phyloP scores from a whole-genome alignment of 371 early-diverging fungal species.

The Dinochytrium kinnereticum region DNA sequence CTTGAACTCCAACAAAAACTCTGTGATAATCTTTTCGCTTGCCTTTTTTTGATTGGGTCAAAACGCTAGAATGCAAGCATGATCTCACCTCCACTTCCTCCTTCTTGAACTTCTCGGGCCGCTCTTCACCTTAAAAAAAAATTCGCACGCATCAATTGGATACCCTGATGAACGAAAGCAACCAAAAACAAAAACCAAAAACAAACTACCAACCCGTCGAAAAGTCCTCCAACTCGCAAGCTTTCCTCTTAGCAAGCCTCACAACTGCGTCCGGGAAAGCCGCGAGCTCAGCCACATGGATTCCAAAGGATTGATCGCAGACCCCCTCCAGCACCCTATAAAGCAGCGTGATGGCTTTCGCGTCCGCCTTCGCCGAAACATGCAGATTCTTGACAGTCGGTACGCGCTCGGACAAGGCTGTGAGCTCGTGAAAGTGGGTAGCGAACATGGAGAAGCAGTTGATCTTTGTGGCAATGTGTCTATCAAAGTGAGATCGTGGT shows the following conservation, averaged over 20 bases:
- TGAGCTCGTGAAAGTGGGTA: constrained; percentile 98
- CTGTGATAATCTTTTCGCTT: constrained; percentile 55
- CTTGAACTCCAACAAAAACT: constrained; percentile 58
- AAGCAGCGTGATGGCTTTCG: constrained; percentile 72
- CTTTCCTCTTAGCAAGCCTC: constrained; percentile 84
- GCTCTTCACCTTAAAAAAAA: constrained; percentile 9
- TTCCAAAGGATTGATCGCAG: constrained; percentile 98
- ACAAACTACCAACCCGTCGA: constrained; percentile 18
- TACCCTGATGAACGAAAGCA: too few relatives aligned
- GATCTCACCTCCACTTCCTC: constrained; percentile 49
- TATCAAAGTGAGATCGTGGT: too few relatives aligned
- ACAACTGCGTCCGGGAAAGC: constrained; percentile 90
- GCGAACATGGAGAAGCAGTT: constrained; percentile 89
- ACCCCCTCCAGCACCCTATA: constrained; percentile 85
- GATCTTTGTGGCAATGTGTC: constrained; percentile 81
- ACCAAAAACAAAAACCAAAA: background rate
- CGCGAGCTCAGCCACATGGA: constrained; percentile 96
- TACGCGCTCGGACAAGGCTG: constrained; percentile 72
- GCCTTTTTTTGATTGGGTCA: too few relatives aligned
- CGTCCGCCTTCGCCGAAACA: constrained; percentile 64
- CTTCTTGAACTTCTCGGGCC: constrained; percentile 34
- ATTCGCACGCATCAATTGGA: too few relatives aligned
- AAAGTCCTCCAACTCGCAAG: constrained; percentile 76
- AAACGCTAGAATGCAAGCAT: constrained; percentile 24
- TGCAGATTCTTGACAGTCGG: constrained; percentile 84